Evolutionary conservation across 495 filamentous ascomycete genomes (phyloP).

Genomic region (Podospora conica): DNA sequence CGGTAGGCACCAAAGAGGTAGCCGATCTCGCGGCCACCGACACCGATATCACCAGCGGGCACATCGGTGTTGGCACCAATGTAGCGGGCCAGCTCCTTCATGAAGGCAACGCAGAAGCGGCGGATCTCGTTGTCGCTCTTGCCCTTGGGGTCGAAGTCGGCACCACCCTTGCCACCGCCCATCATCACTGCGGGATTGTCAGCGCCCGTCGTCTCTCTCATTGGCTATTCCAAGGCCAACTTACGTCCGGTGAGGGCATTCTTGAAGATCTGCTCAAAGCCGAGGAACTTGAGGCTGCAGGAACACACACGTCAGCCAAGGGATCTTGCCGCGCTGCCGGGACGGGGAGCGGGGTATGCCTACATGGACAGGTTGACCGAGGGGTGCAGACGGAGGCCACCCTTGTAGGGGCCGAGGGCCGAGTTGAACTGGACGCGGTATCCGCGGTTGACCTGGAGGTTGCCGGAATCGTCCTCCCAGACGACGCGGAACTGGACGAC

Average conservation of each 20-base stretch:
- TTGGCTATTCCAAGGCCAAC: conserved; percentile 31
- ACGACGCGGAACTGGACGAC: conserved; percentile 94
- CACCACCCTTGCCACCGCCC: conserved; percentile 96
- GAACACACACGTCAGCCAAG: conserved; percentile 15
- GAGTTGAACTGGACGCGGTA: conserved; percentile 99
- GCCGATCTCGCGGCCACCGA: conserved; percentile 82
- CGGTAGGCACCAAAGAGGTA: conserved; percentile 96
- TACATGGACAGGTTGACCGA: conserved; percentile 89
- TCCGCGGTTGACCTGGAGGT: conserved; percentile 90
- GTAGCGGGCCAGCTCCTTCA: conserved; percentile 89
- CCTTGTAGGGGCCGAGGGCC: conserved; percentile 96
- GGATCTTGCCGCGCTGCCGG: not conserved
- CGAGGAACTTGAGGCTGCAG: conserved; percentile 80
- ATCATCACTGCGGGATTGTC: conserved; percentile 65
- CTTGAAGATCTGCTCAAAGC: conserved; percentile 99
- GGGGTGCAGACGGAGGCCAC: conserved; percentile 92
- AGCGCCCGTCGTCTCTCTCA: conserved; percentile 14
- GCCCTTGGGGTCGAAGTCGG: conserved; percentile 99
- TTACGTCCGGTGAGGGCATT: conserved; percentile 94
- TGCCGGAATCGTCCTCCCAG: conserved; percentile 89
- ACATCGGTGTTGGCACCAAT: conserved; percentile 96
- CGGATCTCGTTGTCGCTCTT: conserved; percentile 97
- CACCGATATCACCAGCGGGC: conserved; percentile 90
- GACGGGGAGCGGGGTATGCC: no score
- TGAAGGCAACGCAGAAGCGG: conserved; percentile 93